Conservation (phyloP, 2,329 filamentous ascomycete species). For the Talaromyces sp. region DNA sequence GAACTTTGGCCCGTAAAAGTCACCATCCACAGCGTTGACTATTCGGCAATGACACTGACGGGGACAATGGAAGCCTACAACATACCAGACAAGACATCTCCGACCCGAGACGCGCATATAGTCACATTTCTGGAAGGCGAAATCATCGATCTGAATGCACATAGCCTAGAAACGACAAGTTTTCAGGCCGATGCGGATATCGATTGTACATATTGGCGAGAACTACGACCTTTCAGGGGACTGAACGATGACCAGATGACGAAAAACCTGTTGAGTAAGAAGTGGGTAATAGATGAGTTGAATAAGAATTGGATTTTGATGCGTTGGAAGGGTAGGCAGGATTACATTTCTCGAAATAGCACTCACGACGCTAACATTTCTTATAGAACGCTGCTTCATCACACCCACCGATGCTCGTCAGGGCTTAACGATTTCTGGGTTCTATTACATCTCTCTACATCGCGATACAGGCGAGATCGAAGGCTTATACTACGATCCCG, state of each 20-base stretch:
- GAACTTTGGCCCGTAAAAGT: constrained; percentile 67
- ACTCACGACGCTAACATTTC: not conserved
- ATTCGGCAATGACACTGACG: constrained; percentile 57
- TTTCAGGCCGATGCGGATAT: constrained; percentile 46
- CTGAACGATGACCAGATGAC: constrained; percentile 43
- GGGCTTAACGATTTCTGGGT: constrained; percentile 49
- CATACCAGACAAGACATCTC: constrained; percentile 53
- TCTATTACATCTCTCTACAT: constrained; percentile 49
- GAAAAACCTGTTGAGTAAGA: constrained; percentile 43
- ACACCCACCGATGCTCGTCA: constrained; percentile 45
- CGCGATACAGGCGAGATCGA: constrained; percentile 46
- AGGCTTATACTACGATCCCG: constrained; percentile 49
- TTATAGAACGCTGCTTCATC: constrained; percentile 47
- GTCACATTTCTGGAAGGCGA: constrained; percentile 66
- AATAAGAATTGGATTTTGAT: constrained; percentile 48
- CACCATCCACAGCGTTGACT: constrained; percentile 60
- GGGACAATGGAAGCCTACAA: constrained; percentile 70
- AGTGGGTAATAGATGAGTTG: constrained; percentile 42
- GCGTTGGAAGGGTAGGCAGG: constrained; percentile 48
- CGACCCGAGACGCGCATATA: constrained; percentile 48
- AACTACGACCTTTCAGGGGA: constrained; percentile 47
- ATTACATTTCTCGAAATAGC: not conserved
- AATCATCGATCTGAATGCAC: constrained; percentile 60
- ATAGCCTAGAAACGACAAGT: constrained; percentile 47
- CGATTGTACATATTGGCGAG: constrained; percentile 48